Base-by-base conservation (phyloP, 2,329 filamentous ascomycete genomes). In the Cladosporium sp. region DNA sequence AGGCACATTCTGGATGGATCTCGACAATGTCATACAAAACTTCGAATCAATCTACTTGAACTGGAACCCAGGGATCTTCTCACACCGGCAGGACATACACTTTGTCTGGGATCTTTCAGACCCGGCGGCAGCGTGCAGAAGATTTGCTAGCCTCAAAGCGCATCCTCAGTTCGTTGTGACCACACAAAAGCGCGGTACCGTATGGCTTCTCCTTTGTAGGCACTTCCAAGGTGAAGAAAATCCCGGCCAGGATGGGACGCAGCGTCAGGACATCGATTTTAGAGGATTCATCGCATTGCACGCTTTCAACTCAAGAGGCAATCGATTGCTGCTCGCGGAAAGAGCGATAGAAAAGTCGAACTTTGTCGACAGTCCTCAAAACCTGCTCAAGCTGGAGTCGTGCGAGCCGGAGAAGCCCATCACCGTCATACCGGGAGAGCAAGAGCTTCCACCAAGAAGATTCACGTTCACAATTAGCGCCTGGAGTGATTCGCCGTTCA, bases 41-140 rank as follows among this genome's bases (percentile, higher is more conserved):
- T 98, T 96, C 58, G 90, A 97, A 67, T 95, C 91, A 14, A 82
- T 98, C 60, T 98, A 97, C 68, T 77, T 98, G 51, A 98, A 97
- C 70, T 98, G 93, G 93, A 96, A 95, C 59, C 91, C 93, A 0
- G 79, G 80, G 0, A 75, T 95, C 0, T 98, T 98, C 70, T 75
- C 75, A 1, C 74, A 87, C 65, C 84, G 91, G 8, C 85, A 95
- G 68, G 91, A 98, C 62, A 83, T 91, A 52, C 93, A 98, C 70
- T 95, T 97, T 64, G 77, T 78, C 2, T 98, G 93, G 93, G 78
- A 85, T 54, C 67, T 85, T n/a, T 68, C 72, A 0, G 52, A 54
- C 31, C 50, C 50, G 28, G 33, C 43, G 2, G 42, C 43, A 9
- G 50, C 50, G 8, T 53, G 38, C 16, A 42, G 50, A 14, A 86